Conservation (phyloP, 148 eudicot genomes). For the Nepenthes mirabilis region DNA sequence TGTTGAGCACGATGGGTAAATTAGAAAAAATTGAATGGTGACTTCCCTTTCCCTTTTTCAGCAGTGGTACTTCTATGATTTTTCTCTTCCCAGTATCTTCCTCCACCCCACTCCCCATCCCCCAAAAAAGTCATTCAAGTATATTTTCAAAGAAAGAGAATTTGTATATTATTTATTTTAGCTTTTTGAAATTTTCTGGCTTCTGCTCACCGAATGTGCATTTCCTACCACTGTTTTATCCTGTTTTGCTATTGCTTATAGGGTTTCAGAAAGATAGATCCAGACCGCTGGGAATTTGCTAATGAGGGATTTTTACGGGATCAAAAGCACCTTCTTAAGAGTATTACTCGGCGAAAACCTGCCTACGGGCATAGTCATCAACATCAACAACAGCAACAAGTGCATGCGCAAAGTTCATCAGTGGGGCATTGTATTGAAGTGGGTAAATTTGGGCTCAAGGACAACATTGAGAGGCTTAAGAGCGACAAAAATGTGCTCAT, state of each 20-base stretch:
- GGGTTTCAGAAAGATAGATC: constrained; percentile 64
- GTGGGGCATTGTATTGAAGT: constrained; percentile 54
- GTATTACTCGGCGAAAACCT: constrained; percentile 38
- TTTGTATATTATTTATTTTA: too few relatives aligned
- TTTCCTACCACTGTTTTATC: neutral
- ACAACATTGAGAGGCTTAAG: constrained; percentile 54
- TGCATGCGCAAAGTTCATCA: constrained; percentile 26
- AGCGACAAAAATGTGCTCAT: constrained; percentile 53
- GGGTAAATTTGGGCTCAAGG: constrained; percentile 54
- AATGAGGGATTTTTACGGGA: constrained; percentile 60
- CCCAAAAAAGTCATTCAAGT: neutral
- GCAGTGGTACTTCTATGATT: neutral
- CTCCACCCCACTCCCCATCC: too few relatives aligned
- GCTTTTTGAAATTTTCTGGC: neutral
- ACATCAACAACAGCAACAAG: constrained; percentile 21
- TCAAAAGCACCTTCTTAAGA: constrained; percentile 40
- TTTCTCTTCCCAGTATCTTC: neutral
- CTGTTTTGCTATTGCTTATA: constrained; percentile 7
- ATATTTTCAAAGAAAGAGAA: neutral
- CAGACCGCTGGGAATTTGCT: constrained; percentile 70
- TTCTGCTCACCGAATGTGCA: neutral
- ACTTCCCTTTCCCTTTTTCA: too few relatives aligned
- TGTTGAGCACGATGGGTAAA: too few relatives aligned
- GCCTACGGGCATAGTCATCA: constrained; percentile 23
- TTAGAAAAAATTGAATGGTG: too few relatives aligned